Conservation (phyloP, 345 rosid species). For the Linum lewisii region DNA sequence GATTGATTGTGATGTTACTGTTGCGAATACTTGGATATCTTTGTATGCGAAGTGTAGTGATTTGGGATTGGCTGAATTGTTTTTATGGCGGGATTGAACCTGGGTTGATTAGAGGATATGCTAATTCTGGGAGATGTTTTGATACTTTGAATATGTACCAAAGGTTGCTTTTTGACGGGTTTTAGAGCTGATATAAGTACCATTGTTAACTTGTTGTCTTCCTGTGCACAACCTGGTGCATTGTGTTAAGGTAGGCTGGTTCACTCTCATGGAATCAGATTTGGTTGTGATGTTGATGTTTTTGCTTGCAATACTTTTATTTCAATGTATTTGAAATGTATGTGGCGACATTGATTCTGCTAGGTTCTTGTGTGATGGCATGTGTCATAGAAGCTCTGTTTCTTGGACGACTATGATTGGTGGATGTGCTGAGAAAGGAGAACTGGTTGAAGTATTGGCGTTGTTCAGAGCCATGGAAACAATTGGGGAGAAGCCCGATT, state of each 20-base stretch:
- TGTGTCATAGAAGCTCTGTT: slow-evolving; percentile 40
- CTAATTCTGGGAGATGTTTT: slow-evolving; percentile 19
- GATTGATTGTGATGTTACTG: slow-evolving; percentile 29
- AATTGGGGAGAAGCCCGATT: slow-evolving; percentile 43
- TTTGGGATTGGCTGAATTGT: slow-evolving; percentile 33
- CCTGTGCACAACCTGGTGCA: slow-evolving; percentile 31
- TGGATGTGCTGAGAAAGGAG: slow-evolving; percentile 59
- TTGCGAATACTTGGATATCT: too few relatives aligned
- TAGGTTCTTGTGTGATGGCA: slow-evolving; percentile 40
- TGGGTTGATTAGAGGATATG: slow-evolving; percentile 38
- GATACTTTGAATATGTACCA: slow-evolving; percentile 34
- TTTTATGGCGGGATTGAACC: slow-evolving; percentile 36
- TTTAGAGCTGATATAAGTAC: slow-evolving; percentile 48
- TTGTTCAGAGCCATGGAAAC: slow-evolving; percentile 40
- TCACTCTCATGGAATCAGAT: slow-evolving; percentile 44
- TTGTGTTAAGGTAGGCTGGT: slow-evolving; percentile 33
- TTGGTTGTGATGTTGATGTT: slow-evolving; percentile 37
- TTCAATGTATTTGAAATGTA: slow-evolving; percentile 59
- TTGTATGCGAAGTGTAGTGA: slow-evolving; percentile 55
- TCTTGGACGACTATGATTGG: slow-evolving; percentile 82
- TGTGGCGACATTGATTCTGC: slow-evolving; percentile 38
- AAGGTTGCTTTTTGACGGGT: slow-evolving; percentile 39
- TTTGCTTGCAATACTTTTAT: too few relatives aligned
- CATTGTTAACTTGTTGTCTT: slow-evolving; percentile 44
- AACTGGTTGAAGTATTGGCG: slow-evolving; percentile 44